A percentile compares a stretch with the other conserved stretches of the same genome.
phyloP scores from a whole-genome alignment of 345 rosid species.

The Erucastrum elatum region DNA sequence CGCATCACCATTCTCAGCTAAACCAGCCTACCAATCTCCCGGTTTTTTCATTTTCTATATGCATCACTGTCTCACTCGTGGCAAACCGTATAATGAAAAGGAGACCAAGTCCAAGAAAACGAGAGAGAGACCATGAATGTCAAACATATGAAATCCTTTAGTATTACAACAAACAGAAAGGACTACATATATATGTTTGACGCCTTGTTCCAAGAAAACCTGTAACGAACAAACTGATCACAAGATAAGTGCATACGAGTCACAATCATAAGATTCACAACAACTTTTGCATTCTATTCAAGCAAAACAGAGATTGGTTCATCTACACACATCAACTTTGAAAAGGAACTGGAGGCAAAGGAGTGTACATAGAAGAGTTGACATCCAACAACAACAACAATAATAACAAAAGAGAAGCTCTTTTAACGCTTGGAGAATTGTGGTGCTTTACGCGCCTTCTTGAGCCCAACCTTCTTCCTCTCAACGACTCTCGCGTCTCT shows the following conservation, averaged over 20 bases:
- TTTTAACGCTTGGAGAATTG: conserved; percentile 81
- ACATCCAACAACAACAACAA: background rate
- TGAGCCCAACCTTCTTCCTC: conserved; percentile 92
- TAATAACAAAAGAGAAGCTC: conserved; percentile 4
- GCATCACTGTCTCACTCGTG: conserved; percentile 19
- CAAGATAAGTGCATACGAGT: background rate
- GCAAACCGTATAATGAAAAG: background rate
- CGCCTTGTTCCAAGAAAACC: background rate
- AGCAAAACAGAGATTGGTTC: conserved; percentile 4
- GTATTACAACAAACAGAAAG: background rate
- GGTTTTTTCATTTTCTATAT: background rate
- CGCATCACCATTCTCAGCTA: conserved; percentile 38
- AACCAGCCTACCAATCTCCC: conserved; percentile 35
- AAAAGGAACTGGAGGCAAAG: conserved; percentile 10
- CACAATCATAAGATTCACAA: background rate
- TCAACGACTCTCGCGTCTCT: conserved; percentile 90
- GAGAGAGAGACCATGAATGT: background rate
- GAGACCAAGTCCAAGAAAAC: background rate
- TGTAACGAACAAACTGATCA: background rate
- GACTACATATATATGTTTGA: background rate
- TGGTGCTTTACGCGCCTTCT: conserved; percentile 97
- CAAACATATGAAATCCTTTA: background rate
- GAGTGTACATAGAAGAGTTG: conserved; percentile 8
- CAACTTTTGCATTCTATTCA: conserved; percentile 3
- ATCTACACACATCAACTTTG: conserved; percentile 16